Evolutionary conservation across 202 grass and related monocot species (phyloP), one percentile per base, ranked within the genome.

Genomic region (Panicum hallii): DNA sequence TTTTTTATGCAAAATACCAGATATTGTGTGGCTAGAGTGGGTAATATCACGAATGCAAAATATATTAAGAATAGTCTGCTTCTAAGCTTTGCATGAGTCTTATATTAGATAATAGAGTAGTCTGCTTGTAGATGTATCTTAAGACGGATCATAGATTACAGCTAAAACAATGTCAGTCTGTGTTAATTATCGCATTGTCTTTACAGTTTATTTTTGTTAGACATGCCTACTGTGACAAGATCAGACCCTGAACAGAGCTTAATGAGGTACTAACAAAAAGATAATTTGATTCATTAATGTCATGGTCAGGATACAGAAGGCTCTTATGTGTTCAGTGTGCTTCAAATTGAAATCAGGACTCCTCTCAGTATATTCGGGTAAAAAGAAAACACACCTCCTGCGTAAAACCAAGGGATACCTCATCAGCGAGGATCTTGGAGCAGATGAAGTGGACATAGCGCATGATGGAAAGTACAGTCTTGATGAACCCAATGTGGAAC

Each of bases 371-470:
- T 44, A 53, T 6, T 11, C 30, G 53, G 53, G 57, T 58, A 75
- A 88, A 79, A 63, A 80, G 64, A 20, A 7, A n/a, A 61, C 16
- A 44, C 65, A 68, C 10, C 20, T 44, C 15, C 23, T 41, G 9
- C 15, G 45, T 19, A 54, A 75, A 84, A 81, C 30, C 41, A 12
- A 42, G 8, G 17, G 12, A 62, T 87, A 98, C 95, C 95, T 98
- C 93, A 64, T 95, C 93, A 3, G 86, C 93, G 7, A 98, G 93
- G 63, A 98, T 98, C 86, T 95, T 98, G 83, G 95, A 95, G 78
- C 95, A 98, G 81, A 95, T 95, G 90, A 98, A 98, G 89, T 91
- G 95, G 38, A 98, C 95, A 71, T 92, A 98, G 1, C 95, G 94
- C 94, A 97, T 92, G 69, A 97, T 97, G 19, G 89, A 93, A 9